phyloP scores from a whole-genome alignment of 331 rosid species.

The Pyracantha coccinea region DNA sequence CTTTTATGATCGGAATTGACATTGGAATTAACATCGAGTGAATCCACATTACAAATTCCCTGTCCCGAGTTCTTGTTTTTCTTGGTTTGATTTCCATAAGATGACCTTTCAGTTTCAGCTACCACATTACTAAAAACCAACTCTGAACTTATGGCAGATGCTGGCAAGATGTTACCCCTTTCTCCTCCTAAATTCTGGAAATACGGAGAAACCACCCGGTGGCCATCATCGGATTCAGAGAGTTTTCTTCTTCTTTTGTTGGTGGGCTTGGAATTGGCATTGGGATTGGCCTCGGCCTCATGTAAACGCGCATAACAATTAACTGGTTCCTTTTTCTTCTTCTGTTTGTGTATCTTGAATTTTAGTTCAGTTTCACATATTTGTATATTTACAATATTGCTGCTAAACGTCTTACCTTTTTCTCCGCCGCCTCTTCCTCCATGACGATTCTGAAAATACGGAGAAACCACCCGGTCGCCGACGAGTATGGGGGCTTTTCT shows the following conservation, averaged over 20 bases:
- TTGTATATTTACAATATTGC: not conserved
- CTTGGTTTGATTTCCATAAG: not conserved
- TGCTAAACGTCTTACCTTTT: not conserved
- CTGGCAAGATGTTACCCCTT: not conserved
- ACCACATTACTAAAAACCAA: not conserved
- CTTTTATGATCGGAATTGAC: not conserved
- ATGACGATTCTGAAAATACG: not conserved
- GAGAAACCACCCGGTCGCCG: not conserved
- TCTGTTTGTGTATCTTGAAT: not conserved
- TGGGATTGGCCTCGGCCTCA: not conserved
- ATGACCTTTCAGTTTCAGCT: not conserved
- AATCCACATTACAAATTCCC: not conserved
- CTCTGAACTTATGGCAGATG: not conserved
- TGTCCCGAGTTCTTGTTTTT: not conserved
- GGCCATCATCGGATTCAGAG: not conserved
- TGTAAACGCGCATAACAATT: not conserved
- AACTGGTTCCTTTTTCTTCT: not conserved
- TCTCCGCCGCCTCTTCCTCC: not conserved
- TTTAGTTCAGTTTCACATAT: too few relatives aligned
- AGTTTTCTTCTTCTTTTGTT: not conserved
- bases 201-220: not conserved
- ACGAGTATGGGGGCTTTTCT: not conserved
- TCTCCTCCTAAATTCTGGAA: not conserved
- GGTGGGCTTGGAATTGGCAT: not conserved
- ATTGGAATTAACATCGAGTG: not conserved